Conservation (phyloP, 1,284 basidiomycete genomes). For the Ceratobasidium sp. region DNA sequence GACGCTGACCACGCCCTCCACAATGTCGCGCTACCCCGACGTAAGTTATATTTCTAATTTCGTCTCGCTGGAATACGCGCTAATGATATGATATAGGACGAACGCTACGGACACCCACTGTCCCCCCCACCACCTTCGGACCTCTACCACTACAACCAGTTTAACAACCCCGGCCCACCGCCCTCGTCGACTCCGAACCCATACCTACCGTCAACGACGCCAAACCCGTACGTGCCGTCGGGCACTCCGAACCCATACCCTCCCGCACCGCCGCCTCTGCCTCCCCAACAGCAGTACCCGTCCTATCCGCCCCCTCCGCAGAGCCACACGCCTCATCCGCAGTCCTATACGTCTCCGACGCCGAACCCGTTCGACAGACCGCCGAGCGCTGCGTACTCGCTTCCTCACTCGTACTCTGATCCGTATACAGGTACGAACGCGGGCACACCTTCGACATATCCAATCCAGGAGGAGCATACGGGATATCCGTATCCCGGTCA, state of each 20-base stretch:
- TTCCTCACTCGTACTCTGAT: constrained; percentile 20
- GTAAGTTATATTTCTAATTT: neutral
- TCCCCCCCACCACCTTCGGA: constrained; percentile 34
- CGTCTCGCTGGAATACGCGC: neutral
- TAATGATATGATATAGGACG: constrained; percentile 18
- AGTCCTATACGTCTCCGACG: constrained; percentile 29
- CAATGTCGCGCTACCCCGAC: constrained; percentile 43
- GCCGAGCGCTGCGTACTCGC: constrained; percentile 37
- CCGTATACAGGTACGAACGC: constrained; percentile 17
- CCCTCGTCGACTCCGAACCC: constrained; percentile 26
- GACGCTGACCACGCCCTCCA: constrained; percentile 18
- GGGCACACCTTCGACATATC: constrained; percentile 6
- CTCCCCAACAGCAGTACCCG: neutral
- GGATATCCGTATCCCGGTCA: constrained; percentile 20
- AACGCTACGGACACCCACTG: constrained; percentile 40
- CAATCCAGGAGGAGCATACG: constrained; percentile 37
- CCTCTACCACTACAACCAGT: constrained; percentile 32
- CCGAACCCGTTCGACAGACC: constrained; percentile 43
- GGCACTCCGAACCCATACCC: constrained; percentile 22
- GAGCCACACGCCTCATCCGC: constrained; percentile 31
- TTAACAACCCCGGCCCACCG: constrained; percentile 38
- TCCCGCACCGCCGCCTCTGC: neutral
- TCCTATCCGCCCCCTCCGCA: constrained; percentile 12
- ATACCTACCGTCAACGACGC: constrained; percentile 4
- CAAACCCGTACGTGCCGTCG: constrained; percentile 14